phyloP scores from a whole-genome alignment of 179 eudicot species.

The Camellia oleifera region DNA sequence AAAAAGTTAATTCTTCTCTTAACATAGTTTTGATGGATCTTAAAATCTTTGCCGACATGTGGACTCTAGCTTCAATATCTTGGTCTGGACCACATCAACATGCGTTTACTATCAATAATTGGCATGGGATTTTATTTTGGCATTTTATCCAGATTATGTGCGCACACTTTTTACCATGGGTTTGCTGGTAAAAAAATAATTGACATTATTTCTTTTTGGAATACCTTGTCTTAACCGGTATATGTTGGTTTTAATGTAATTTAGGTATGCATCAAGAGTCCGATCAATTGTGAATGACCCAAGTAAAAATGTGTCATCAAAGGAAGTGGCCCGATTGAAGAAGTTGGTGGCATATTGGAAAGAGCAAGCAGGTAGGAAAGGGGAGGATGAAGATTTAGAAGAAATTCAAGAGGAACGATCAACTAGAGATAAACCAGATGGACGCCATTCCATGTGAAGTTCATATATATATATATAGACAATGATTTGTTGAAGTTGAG shows the following conservation, averaged over 20 bases:
- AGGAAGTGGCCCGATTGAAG: slow-evolving; percentile 91
- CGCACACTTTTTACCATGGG: not conserved
- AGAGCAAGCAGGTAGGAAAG: slow-evolving; percentile 92
- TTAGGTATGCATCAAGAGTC: slow-evolving; percentile 96
- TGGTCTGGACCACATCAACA: not conserved
- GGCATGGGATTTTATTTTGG: not conserved
- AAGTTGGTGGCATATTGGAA: slow-evolving; percentile 86
- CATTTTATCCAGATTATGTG: not conserved
- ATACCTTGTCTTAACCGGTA: not conserved
- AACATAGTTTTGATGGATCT: not conserved
- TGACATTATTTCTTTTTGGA: not conserved
- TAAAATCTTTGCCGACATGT: not conserved
- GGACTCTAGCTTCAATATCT: not conserved
- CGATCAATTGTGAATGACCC: slow-evolving; percentile 95
- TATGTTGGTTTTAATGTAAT: slow-evolving; percentile 16
- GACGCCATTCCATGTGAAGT: slow-evolving; percentile 50
- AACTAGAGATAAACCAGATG: slow-evolving; percentile 51
- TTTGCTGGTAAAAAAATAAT: not conserved
- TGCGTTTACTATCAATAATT: not conserved
- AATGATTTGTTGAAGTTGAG: not conserved
- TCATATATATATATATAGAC: not conserved
- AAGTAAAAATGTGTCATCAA: slow-evolving; percentile 88
- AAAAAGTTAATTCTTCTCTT: not conserved
- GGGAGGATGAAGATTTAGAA: slow-evolving; percentile 86
- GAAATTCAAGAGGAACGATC: slow-evolving; percentile 89